Percentiles rank a stretch among this genome's conserved stretches.
These are phyloP conservation scores for Candida sithepensis DNA, from an alignment of 805 yeast species.

Conservation along the genomic window DNA sequence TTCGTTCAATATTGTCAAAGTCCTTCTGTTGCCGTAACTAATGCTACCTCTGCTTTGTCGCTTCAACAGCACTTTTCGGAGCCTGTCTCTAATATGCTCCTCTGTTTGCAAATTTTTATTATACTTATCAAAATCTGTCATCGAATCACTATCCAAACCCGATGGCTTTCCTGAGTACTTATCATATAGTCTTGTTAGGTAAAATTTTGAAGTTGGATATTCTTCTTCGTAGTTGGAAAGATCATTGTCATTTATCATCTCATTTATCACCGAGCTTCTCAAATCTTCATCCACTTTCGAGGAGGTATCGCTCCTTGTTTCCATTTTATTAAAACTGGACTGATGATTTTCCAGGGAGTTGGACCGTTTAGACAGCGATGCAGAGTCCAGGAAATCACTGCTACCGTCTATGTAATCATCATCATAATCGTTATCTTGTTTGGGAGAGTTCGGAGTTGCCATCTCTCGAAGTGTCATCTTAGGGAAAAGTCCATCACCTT, in stretches of 20 bases:
- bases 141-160: conserved; percentile 3
- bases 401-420: neutral
- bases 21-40: conserved; percentile 2
- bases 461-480: neutral
- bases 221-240: conserved; percentile 1
- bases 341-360: neutral
- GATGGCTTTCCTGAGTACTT: conserved; percentile 6
- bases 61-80: conserved; percentile 9
- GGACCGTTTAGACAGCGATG: neutral
- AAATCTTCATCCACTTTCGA: conserved; percentile 9
- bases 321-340: neutral
- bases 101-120: conserved; percentile 24
- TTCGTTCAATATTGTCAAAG: conserved; percentile 20
- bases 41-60: neutral
- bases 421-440: neutral
- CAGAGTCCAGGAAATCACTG: neutral
- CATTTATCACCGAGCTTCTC: conserved; percentile 20
- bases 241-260: conserved; percentile 20
- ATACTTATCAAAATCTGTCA: conserved; percentile 30
- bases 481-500: neutral
- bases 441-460: neutral
- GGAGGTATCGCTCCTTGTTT: neutral
- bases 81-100: conserved; percentile 20
- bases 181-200: conserved; percentile 24
- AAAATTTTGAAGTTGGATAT: conserved; percentile 12